phyloP scores from a whole-genome alignment of 257 asterid species.

The Solanum stenotomum region DNA sequence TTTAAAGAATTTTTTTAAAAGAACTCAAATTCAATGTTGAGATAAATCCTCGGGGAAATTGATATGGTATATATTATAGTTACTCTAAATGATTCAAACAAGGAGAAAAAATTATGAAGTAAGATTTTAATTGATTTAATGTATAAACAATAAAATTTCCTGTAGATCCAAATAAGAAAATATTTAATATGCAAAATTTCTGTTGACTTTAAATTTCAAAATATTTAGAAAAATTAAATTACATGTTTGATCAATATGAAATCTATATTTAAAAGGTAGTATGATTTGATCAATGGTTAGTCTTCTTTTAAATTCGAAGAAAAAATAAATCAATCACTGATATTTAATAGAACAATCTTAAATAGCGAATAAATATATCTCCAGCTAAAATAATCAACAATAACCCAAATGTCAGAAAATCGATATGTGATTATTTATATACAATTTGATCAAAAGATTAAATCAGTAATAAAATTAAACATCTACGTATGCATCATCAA shows the following conservation, averaged over 20 bases:
- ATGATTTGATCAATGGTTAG: not conserved
- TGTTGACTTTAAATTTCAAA: not conserved
- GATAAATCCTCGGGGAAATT: not conserved
- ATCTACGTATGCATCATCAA: not conserved
- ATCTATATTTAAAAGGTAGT: not conserved
- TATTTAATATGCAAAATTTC: not conserved
- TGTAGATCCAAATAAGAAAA: not conserved
- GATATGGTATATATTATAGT: not conserved
- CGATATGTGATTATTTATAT: not conserved
- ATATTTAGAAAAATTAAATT: not conserved
- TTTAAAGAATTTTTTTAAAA: not conserved
- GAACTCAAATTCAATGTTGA: not conserved
- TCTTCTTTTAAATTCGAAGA: not conserved
- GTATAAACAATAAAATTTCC: not conserved
- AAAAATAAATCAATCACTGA: not conserved
- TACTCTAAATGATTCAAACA: not conserved
- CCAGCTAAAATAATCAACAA: not conserved
- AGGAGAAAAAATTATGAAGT: not conserved
- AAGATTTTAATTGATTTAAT: not conserved
- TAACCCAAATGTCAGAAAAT: not conserved
- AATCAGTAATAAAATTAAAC: not conserved
- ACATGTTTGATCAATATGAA: not conserved
- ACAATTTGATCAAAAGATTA: not conserved
- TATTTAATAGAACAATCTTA: not conserved
- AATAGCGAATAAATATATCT: not conserved